phyloP scores from a whole-genome alignment of 352 stramenopile species.

The Phytophthora rubi region DNA sequence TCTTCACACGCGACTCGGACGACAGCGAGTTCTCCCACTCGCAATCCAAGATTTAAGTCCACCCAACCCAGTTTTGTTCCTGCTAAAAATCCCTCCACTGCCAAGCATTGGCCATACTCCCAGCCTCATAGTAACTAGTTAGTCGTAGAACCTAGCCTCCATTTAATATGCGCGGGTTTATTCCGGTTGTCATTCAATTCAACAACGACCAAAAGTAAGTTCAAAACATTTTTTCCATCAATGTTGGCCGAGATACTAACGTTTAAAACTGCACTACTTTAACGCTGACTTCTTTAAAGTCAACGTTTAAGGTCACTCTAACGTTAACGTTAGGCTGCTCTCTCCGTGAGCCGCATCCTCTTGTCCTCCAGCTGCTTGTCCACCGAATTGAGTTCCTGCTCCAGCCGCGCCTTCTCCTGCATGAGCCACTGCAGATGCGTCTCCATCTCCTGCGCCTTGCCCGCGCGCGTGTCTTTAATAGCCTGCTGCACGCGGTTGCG shows the following conservation, averaged over 20 bases:
- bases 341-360: conserved; percentile 60
- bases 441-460: conserved; percentile 53
- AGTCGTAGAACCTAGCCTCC: conserved; percentile 11
- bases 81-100: conserved; percentile 11
- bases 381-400: conserved; percentile 50
- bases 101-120: conserved; percentile 23
- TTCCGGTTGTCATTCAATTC: conserved; percentile 21
- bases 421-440: conserved; percentile 64
- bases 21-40: conserved; percentile 45
- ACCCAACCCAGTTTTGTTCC: conserved; percentile 14
- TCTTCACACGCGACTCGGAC: conserved; percentile 53
- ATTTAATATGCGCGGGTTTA: conserved; percentile 32
- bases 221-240: not conserved
- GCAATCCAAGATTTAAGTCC: conserved; percentile 51
- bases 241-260: conserved; percentile 1
- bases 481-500: conserved; percentile 43
- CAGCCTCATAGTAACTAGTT: conserved; percentile 22
- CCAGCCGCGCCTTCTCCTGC: conserved; percentile 53
- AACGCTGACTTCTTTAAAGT: not conserved
- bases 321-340: conserved; percentile 19
- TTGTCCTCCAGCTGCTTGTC: conserved; percentile 64
- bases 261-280: not conserved
- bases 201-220: conserved; percentile 11
- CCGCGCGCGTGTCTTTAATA: conserved; percentile 45
- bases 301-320: not conserved